Evolutionary conservation across 176 grass and related monocot species (phyloP).

Genomic region (Chrysopogon serrulatus): DNA sequence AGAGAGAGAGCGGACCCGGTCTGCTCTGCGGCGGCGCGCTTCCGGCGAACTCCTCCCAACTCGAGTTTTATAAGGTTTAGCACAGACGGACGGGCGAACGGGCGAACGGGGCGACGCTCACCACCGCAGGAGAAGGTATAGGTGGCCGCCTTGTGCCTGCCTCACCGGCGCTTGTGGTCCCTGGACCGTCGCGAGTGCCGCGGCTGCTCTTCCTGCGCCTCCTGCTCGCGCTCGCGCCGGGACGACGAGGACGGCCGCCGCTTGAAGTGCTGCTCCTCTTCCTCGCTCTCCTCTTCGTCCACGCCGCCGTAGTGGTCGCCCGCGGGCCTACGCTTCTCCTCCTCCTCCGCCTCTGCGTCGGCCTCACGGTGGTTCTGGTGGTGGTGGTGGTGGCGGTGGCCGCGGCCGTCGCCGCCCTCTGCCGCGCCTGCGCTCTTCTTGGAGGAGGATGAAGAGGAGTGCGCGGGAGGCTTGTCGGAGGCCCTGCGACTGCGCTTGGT

Average conservation of each 20-base stretch:
- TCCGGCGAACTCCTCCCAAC: background rate
- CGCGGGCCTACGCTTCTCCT: constrained; percentile 26
- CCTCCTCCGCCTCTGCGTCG: background rate
- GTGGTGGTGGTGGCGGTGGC: background rate
- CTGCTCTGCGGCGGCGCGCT: background rate
- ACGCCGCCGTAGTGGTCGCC: constrained; percentile 23
- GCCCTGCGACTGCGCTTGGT: constrained; percentile 63
- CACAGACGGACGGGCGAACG: background rate
- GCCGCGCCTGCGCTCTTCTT: constrained; percentile 32
- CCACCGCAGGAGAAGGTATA: background rate
- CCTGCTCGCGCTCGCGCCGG: constrained; percentile 44
- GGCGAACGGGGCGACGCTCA: background rate
- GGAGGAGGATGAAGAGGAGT: constrained; percentile 38
- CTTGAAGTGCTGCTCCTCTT: constrained; percentile 93
- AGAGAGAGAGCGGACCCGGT: background rate
- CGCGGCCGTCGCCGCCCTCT: constrained; percentile 8
- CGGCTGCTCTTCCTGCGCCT: constrained; percentile 13
- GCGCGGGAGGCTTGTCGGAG: constrained; percentile 33
- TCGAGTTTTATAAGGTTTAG: background rate
- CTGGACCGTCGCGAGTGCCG: constrained; percentile 23
- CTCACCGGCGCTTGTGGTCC: constrained; percentile 41
- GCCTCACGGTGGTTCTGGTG: background rate
- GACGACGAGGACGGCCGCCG: constrained; percentile 56
- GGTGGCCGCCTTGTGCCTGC: too few species aligned
- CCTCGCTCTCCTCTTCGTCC: constrained; percentile 55